Evolutionary conservation across 73 alveolate species (phyloP), one percentile per base, ranked within the genome.

Genomic region (Strombidium stylifer): DNA sequence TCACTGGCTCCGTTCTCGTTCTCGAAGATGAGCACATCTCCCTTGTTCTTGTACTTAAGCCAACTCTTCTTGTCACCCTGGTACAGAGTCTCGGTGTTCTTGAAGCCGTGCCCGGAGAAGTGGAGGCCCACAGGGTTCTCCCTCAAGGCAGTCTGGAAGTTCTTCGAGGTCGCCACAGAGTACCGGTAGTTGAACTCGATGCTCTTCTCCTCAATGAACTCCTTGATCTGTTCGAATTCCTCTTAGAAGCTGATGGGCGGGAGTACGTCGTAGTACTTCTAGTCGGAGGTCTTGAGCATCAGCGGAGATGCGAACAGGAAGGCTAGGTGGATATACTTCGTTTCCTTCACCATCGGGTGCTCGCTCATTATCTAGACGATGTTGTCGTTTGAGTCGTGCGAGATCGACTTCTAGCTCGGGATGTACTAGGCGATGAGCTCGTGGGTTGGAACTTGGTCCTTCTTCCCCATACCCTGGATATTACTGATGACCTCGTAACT

Each of bases 111-210:
- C 4, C 89, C 89, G 4, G 83, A 72, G 69, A 67, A 78, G 44
- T 78, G 89, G 16, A 78, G 79, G 2, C 83, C 89, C 3, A 78
- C 15, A 21, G 89, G 89, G 11, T 75, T 26, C 15, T 78, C 89
- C 15, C 70, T 68, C 11, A 78, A 42, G 44, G 72, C 37, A 19
- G 34, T 56, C 16, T 83, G 37, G 2, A 78, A n/a, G 40, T 78
- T 78, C 6, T 48, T 44, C 4, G 53, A 66, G 18, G 76, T 78
- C 1, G 89, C 89, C n/a, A 78, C 77, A 31, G 35, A 28, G 26
- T 40, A 32, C 41, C 80, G 37, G 40, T 67, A 78, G n/a, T 59
- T 66, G 49, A 66, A 66, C 41, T 46, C 89, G 14, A 51, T 23
- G 24, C 57, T 27, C 1, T 47, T 24, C 19, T 52, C 21, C 8